Evolutionary conservation across 1,284 basidiomycete species (phyloP).

Genomic region (Polyporus tsugae): DNA sequence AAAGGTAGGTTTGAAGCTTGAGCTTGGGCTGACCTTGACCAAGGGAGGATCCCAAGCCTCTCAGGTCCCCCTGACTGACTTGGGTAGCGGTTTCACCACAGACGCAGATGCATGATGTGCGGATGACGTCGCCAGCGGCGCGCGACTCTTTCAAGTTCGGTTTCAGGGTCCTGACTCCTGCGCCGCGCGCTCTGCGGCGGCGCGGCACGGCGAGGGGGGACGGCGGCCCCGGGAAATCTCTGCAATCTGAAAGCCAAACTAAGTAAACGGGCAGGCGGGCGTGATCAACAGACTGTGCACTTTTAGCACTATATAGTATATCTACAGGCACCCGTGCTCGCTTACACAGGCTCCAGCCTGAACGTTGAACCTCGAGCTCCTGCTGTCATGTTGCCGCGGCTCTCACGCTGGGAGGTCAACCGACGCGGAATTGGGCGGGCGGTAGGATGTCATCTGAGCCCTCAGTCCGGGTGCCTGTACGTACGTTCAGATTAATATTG

Average conservation of each 20-base stretch:
- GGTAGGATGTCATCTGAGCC: not conserved
- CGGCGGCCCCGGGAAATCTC: not conserved
- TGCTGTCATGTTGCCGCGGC: no score
- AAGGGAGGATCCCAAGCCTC: not conserved
- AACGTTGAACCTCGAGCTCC: no score
- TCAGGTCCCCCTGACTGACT: not conserved
- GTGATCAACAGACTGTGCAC: no score
- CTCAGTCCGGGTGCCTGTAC: no score
- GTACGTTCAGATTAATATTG: not conserved
- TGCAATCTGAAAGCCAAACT: slow-evolving; percentile 1
- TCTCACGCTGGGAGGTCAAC: not conserved
- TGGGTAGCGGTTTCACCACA: not conserved
- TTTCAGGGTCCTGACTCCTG: not conserved
- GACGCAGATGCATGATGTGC: not conserved
- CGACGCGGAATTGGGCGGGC: not conserved
- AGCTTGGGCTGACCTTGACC: not conserved
- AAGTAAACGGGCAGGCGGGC: not conserved
- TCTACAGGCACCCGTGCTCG: slow-evolving; percentile 1
- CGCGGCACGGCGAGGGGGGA: no score
- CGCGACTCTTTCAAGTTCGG: not conserved
- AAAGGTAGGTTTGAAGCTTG: no score
- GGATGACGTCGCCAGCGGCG: not conserved
- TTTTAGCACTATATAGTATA: not conserved
- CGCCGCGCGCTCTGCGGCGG: not conserved
- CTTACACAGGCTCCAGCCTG: no score